Percentiles rank a stretch among this genome's conserved stretches.
These are phyloP conservation scores for Pulicaria dysenterica DNA, from an alignment of 129 eudicot genomes.

Conservation along the genomic window DNA sequence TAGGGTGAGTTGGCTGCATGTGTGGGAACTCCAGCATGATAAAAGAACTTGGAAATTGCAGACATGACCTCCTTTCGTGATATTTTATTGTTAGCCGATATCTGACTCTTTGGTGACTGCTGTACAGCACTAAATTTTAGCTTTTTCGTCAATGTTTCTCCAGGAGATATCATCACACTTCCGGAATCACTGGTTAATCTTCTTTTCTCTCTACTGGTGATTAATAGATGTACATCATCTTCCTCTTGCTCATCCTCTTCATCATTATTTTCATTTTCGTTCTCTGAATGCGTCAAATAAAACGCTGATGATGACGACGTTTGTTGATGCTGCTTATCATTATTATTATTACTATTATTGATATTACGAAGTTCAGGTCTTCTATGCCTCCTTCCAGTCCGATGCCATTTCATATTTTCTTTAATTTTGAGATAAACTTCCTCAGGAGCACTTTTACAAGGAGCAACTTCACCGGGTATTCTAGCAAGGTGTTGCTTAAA, in stretches of 20 bases:
- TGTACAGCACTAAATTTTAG: slow-evolving; percentile 43
- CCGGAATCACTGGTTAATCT: slow-evolving; percentile 54
- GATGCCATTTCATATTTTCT: slow-evolving; percentile 99
- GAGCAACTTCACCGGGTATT: slow-evolving; percentile 98
- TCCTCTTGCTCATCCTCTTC: slow-evolving; percentile 77
- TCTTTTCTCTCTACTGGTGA: slow-evolving; percentile 51
- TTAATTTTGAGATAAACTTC: slow-evolving; percentile 85
- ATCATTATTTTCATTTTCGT: slow-evolving; percentile 54
- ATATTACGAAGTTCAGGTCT: slow-evolving; percentile 48
- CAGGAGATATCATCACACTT: slow-evolving; percentile 53
- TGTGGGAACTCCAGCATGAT: slow-evolving; percentile 81
- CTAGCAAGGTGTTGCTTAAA: slow-evolving; percentile 95
- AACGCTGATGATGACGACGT: slow-evolving; percentile 53
- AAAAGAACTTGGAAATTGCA: slow-evolving; percentile 85
- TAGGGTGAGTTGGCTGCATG: slow-evolving; percentile 88
- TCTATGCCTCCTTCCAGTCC: slow-evolving; percentile 87
- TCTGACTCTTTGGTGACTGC: slow-evolving; percentile 49
- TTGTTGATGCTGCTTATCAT: slow-evolving; percentile 20
- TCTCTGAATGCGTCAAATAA: slow-evolving; percentile 65
- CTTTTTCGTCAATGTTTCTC: slow-evolving; percentile 45
- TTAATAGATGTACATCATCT: slow-evolving; percentile 42
- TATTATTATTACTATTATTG: too few species aligned
- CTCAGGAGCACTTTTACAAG: slow-evolving; percentile 94
- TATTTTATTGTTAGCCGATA: slow-evolving; percentile 29
- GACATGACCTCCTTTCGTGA: slow-evolving; percentile 77